These are phyloP conservation scores for Neurospora africana DNA, from an alignment of 495 filamentous ascomycete genomes.

Conservation along the genomic window DNA sequence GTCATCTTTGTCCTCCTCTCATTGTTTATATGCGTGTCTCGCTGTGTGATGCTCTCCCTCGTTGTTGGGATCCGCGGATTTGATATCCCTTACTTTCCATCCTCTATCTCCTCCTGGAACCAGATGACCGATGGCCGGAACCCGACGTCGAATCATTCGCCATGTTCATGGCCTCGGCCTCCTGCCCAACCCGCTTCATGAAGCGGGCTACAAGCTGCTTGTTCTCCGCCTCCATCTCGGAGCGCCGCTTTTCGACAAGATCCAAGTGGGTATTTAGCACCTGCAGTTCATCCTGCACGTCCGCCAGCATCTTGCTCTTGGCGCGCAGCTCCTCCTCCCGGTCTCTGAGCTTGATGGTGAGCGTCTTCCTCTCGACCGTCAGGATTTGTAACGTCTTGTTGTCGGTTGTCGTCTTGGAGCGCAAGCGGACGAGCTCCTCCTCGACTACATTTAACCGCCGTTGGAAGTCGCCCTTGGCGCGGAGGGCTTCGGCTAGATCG, in stretches of 20 bases:
- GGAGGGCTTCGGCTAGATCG: constrained; percentile 66
- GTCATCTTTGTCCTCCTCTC: not conserved
- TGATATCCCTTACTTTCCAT: not conserved
- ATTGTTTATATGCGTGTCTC: not conserved
- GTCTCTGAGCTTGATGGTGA: constrained; percentile 59
- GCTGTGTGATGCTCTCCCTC: not conserved
- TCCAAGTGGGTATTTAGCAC: constrained; percentile 79
- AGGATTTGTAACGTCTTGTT: constrained; percentile 48
- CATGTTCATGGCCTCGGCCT: constrained; percentile 83
- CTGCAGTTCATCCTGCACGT: constrained; percentile 85
- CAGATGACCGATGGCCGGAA: not conserved
- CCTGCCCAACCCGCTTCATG: constrained; percentile 76
- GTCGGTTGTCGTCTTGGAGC: constrained; percentile 44
- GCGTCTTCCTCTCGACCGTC: constrained; percentile 47
- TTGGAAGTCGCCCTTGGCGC: constrained; percentile 57
- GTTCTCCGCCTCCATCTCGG: constrained; percentile 69
- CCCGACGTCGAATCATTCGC: constrained; percentile 24
- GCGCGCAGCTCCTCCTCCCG: constrained; percentile 73
- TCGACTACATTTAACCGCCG: constrained; percentile 46
- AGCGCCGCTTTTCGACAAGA: constrained; percentile 61
- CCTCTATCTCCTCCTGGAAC: not conserved
- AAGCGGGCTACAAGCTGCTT: constrained; percentile 78
- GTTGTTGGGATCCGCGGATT: not conserved
- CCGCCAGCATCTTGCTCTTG: constrained; percentile 73
- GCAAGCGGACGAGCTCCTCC: constrained; percentile 50